Evolutionary conservation across 2,329 filamentous ascomycete genomes (phyloP), one percentile per base, ranked within the genome.

Genomic region (Graphilbum ipis-grandicollis): DNA sequence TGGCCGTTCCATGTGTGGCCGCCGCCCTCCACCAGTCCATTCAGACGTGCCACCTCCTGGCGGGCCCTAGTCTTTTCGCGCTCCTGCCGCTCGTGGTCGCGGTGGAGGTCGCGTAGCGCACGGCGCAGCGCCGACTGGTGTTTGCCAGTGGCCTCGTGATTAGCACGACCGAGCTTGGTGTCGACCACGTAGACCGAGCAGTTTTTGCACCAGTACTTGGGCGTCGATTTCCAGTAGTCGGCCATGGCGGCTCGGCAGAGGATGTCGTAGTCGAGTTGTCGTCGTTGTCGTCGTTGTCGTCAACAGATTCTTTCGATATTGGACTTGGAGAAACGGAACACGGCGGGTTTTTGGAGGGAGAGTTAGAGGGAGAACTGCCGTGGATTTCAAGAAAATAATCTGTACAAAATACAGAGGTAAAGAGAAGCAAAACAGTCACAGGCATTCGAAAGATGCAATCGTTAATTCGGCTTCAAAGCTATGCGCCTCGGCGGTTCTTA

Each of bases 221-320:
- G 86, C 55, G 86, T 93, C 17, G 88, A 94, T 56, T 96, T 96
- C 90, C 90, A 96, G 60, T 93, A 92, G 66, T 96, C 90, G 0
- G 90, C 78, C 90, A 98, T 96, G 34, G 19, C 18, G 10, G 15
- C n/a, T n/a, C n/a, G n/a, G n/a, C n/a, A n/a, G n/a, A n/a, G n/a
- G n/a, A n/a, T n/a, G n/a, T n/a, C n/a, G n/a, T n/a, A n/a, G n/a
- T n/a, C n/a, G n/a, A n/a, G n/a, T n/a, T n/a, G n/a, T n/a, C n/a
- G n/a, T n/a, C n/a, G n/a, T n/a, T n/a, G n/a, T n/a, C n/a, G n/a
- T n/a, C n/a, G n/a, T n/a, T n/a, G n/a, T n/a, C n/a, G n/a, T n/a
- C n/a, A n/a, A n/a, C n/a, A n/a, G n/a, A n/a, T n/a, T n/a, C n/a
- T n/a, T n/a, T n/a, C n/a, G n/a, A n/a, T n/a, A n/a, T n/a, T n/a